A percentile compares a stretch with the other conserved stretches of the same genome.
These are phyloP conservation scores for Brassica carinata DNA, from an alignment of 345 rosid genomes.

Conservation along the genomic window DNA sequence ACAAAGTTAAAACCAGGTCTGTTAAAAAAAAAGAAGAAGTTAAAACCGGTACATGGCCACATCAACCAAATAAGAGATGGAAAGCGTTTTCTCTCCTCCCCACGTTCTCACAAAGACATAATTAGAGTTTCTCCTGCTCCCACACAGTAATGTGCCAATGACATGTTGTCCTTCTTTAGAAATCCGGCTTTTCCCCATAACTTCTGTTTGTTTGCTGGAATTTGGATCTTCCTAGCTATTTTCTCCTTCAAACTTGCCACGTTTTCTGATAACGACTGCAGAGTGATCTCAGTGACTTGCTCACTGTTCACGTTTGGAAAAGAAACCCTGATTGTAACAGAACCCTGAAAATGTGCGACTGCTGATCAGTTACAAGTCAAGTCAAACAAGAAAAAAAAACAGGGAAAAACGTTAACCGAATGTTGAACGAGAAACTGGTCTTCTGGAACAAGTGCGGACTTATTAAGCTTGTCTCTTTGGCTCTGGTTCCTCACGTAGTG, in stretches of 20 bases:
- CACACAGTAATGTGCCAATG: conserved; percentile 81
- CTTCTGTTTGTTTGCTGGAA: conserved; percentile 38
- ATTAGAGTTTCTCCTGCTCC: conserved; percentile 62
- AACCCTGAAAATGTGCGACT: not conserved
- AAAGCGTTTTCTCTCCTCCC: conserved; percentile 51
- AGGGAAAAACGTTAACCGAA: conserved; percentile 39
- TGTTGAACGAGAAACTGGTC: not conserved
- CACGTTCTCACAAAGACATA: conserved; percentile 76
- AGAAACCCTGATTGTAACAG: not conserved
- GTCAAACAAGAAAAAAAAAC: not conserved
- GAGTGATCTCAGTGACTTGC: conserved; percentile 59
- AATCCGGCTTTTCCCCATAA: not conserved
- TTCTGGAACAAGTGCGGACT: not conserved
- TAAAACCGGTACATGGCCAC: not conserved
- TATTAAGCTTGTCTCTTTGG: not conserved
- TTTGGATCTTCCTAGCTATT: conserved; percentile 81
- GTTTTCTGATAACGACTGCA: conserved; percentile 74
- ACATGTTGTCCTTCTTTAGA: conserved; percentile 37
- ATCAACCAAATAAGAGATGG: not conserved
- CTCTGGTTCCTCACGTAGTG: conserved; percentile 23
- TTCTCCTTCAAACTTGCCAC: conserved; percentile 89
- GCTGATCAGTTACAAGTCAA: not conserved
- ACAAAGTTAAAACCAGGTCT: no score
- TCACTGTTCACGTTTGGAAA: conserved; percentile 65
- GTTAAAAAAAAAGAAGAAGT: no score